Percentiles rank a stretch among this genome's conserved stretches.
These are phyloP conservation scores for Saururus chinensis DNA, from an alignment of 164 flowering plant species.

Conservation along the genomic window DNA sequence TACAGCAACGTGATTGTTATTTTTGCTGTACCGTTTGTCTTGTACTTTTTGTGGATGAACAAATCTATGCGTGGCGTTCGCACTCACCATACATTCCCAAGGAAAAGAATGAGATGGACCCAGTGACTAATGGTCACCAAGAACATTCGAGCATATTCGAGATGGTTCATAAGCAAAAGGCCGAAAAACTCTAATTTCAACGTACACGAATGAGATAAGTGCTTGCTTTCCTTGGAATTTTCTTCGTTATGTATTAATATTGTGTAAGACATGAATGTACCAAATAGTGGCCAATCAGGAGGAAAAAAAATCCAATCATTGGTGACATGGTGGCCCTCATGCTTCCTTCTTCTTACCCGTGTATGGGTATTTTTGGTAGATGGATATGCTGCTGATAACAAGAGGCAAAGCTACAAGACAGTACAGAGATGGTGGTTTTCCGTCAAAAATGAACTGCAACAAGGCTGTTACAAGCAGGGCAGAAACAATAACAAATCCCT, in stretches of 20 bases:
- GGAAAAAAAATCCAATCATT: no score
- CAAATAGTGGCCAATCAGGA: background rate
- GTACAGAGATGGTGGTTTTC: conserved; percentile 80
- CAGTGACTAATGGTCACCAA: no score
- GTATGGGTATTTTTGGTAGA: conserved; percentile 90
- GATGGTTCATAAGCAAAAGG: no score
- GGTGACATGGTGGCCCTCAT: conserved; percentile 8
- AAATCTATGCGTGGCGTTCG: no score
- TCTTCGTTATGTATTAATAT: background rate
- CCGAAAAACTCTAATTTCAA: no score
- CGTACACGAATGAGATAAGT: no score
- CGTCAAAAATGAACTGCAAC: conserved; percentile 86
- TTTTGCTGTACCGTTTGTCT: no score
- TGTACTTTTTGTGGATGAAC: no score
- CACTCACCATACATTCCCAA: no score
- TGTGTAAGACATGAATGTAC: background rate
- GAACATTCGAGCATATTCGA: no score
- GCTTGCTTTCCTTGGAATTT: background rate
- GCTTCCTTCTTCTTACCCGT: conserved; percentile 61
- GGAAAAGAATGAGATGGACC: no score
- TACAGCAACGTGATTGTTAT: no score
- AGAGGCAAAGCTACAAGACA: conserved; percentile 78
- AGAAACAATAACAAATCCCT: conserved; percentile 98
- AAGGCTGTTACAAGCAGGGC: conserved; percentile 93
- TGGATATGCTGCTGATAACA: conserved; percentile 71